Evolutionary conservation across 2,329 filamentous ascomycete species (phyloP).

Genomic region (Didymella segeticola): DNA sequence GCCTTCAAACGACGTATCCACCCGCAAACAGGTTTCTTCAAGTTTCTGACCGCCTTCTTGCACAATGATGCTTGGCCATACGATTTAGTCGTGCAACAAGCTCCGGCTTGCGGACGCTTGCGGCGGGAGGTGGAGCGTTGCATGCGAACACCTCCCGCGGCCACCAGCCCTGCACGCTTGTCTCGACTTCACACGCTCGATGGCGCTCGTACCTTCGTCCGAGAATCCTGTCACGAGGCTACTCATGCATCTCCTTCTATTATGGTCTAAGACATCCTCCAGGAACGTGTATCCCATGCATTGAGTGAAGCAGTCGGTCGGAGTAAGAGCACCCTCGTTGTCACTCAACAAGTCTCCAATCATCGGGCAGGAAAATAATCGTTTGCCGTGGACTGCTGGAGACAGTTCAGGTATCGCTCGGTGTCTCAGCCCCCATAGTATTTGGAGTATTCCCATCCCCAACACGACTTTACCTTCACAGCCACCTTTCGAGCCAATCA

Average conservation of each 20-base stretch:
- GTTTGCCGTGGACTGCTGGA: no score
- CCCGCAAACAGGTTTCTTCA: neutral
- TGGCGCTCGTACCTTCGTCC: neutral
- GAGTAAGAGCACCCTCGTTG: neutral
- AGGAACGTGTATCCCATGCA: no score
- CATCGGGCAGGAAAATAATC: neutral
- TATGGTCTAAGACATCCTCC: no score
- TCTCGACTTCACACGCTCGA: neutral
- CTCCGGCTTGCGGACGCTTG: neutral
- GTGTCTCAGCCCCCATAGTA: neutral
- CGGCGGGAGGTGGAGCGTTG: neutral
- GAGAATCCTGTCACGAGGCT: no score
- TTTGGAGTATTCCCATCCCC: neutral
- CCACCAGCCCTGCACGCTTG: neutral
- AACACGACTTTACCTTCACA: neutral
- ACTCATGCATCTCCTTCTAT: no score
- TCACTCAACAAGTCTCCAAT: neutral
- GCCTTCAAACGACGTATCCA: neutral
- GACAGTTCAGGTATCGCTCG: no score
- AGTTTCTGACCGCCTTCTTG: neutral
- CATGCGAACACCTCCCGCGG: constrained; percentile 1
- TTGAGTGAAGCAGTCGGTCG: no score
- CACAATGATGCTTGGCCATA: neutral
- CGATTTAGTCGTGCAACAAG: neutral
- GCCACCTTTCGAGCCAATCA: neutral